Base-by-base conservation (phyloP, 2,329 filamentous ascomycete species). In the Chaetothyriales sp. region DNA sequence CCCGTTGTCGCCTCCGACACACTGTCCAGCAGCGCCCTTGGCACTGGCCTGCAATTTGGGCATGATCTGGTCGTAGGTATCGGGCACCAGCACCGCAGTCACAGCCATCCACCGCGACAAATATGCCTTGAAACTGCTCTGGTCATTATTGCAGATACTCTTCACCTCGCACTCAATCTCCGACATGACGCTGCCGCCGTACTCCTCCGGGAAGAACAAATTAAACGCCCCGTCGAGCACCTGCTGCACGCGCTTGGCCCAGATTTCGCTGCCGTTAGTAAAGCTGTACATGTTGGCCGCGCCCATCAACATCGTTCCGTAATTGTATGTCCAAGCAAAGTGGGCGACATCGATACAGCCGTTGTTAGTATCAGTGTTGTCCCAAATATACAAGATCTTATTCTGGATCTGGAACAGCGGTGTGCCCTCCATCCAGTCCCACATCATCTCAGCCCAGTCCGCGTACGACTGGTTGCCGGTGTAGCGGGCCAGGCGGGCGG, bases 71-170 rank as follows among this genome's bases (percentile, higher is more conserved):
- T 72, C 65, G 43, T 66, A 65, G 0, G 76, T 79, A 45, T 73
- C 73, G 0, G 83, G 82, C 0, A 78, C 80, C n/a, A 86, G 51
- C 57, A 81, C 73, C 1, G 77, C 74, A 1, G 76, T 72, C 19
- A 75, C 71, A 3, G 77, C 72, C 57, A 86, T 69, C 79, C 81
- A 84, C 43, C 80, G 75, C 57, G 79, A 73, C 18, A 85, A 70
- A 52, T 81, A 80, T 42, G 81, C 82, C 66, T 86, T 86, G 75
- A 83, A 88, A 1, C 78, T 78, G 53, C 78, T 66, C 72, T 87
- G 84, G 60, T 90, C 86, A 46, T 76, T 72, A 52, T 81, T 81
- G 70, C 86, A 90, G 18, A 68, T 73, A 19, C 64, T 62, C 2
- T 62, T 66, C 2, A 72, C 67, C 58, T 87, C 83, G 67, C 85